Evolutionary conservation across 2,329 filamentous ascomycete species (phyloP).

Genomic region (Xylaria sp.): DNA sequence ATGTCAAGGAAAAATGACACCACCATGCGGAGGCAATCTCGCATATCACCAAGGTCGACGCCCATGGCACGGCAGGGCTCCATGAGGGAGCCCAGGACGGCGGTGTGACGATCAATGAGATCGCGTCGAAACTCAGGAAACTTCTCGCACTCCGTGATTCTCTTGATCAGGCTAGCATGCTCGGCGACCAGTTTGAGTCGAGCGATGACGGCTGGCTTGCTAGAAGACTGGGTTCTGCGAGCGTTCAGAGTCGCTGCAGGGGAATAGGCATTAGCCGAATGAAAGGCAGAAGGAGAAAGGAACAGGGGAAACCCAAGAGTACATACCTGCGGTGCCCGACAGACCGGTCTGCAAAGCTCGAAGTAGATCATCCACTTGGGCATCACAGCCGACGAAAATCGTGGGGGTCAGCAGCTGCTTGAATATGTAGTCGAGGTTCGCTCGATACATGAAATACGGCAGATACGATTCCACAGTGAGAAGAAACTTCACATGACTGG

Average conservation of each 20-base stretch:
- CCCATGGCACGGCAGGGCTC: conserved; percentile 24
- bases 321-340: conserved; percentile 17
- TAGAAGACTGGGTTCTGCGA: conserved; percentile 6
- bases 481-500: conserved; percentile 26
- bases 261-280: conserved; percentile 8
- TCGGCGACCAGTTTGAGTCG: conserved; percentile 30
- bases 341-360: conserved; percentile 27
- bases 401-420: conserved; percentile 28
- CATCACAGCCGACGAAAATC: conserved; percentile 29
- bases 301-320: neutral
- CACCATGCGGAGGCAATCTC: conserved; percentile 23
- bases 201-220: too few relatives aligned
- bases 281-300: neutral
- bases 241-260: neutral
- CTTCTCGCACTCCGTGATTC: conserved; percentile 16
- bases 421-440: conserved; percentile 29
- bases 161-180: conserved; percentile 27
- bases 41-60: conserved; percentile 15
- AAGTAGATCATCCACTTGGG: conserved; percentile 27
- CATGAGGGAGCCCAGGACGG: conserved; percentile 24
- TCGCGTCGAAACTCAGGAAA: conserved; percentile 20
- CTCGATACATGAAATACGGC: conserved; percentile 29
- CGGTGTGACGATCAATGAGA: conserved; percentile 22
- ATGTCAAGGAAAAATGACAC: conserved; percentile 27
- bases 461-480: conserved; percentile 19